Evolutionary conservation across 2,329 filamentous ascomycete species (phyloP).

Genomic region (Venturia effusa): DNA sequence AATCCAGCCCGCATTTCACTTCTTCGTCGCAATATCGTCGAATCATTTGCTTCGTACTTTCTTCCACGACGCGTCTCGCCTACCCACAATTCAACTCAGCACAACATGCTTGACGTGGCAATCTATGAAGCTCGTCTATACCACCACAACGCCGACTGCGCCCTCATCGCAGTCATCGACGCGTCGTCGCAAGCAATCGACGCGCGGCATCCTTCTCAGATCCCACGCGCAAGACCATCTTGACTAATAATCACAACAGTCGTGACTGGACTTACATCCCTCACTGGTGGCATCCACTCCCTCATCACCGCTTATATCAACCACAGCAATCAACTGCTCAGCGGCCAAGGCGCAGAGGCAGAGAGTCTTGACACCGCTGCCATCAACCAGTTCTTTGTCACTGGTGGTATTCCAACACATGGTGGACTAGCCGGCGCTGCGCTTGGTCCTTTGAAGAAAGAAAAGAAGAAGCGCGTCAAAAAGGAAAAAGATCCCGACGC

Average conservation of each 20-base stretch:
- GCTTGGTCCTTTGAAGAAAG: constrained; percentile 16
- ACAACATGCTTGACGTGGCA: background rate
- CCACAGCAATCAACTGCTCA: constrained; percentile 73
- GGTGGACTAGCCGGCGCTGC: constrained; percentile 20
- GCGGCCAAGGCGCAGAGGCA: constrained; percentile 16
- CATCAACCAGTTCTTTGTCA: constrained; percentile 20
- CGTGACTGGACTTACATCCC: constrained; percentile 64
- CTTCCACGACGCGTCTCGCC: background rate
- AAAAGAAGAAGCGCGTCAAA: constrained; percentile 82
- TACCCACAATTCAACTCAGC: background rate
- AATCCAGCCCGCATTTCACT: background rate
- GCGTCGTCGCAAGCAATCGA: background rate
- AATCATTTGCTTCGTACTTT: background rate
- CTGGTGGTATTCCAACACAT: background rate
- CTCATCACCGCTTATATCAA: constrained; percentile 77
- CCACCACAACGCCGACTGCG: background rate
- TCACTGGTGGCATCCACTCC: constrained; percentile 63
- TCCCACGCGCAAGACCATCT: background rate
- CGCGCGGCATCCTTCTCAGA: background rate
- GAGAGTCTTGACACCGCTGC: constrained; percentile 15
- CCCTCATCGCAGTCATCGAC: background rate
- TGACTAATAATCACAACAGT: constrained; percentile 24
- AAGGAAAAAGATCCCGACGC: constrained; percentile 69
- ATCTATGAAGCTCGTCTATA: background rate
- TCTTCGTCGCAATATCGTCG: background rate